Evolutionary conservation across 2,329 filamentous ascomycete species (phyloP), one percentile per base, ranked within the genome.

Genomic region (Monosporascus sp.): DNA sequence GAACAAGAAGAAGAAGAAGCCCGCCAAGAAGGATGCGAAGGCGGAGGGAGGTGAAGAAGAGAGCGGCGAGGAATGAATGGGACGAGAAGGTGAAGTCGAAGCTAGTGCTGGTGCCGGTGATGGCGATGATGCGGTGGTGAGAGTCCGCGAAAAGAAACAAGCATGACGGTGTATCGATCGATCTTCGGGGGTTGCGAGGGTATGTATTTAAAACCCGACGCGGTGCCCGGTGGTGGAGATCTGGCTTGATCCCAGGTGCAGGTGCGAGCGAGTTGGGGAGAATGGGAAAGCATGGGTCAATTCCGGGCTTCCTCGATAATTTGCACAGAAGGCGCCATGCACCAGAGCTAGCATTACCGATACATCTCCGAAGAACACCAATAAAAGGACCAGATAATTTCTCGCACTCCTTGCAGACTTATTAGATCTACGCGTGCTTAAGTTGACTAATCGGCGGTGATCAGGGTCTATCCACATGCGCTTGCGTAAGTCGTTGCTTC

Each of bases 1-100:
- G 81, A 95, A 92, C 84, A 91, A 89, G 82, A 85, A 88, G 79
- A 88, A 87, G 74, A 88, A 88, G 81, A 87, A 87, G 82, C 69
- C 73, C 22, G 70, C 68, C 22, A 84, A 83, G 74, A 78, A 81
- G 68, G 69, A 60, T 44, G 61, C 57, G 11, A 58, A 59, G 14
- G 57, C 54, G 24, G 60, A 60, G 20, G 60, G 54, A 24, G 51
- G 46, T 48, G 52, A 60, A 20, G 62, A 62, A 17, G 22, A 46
- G n/a, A 22, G 26, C 24, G 24, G 7, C 17, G 26, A 26, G 22
- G n/a, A 27, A 46, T 46, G 24, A 46, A 22, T 4, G 14, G 3
- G 17, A 46, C 2, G n/a, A 44, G 5, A 16, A 16, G 1, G 8
- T 11, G 14, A 22, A 26, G 14, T 16, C 22, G 20, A 44, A 6